Conservation (phyloP, 768 basidiomycete species). For the Hericium alpestre region DNA sequence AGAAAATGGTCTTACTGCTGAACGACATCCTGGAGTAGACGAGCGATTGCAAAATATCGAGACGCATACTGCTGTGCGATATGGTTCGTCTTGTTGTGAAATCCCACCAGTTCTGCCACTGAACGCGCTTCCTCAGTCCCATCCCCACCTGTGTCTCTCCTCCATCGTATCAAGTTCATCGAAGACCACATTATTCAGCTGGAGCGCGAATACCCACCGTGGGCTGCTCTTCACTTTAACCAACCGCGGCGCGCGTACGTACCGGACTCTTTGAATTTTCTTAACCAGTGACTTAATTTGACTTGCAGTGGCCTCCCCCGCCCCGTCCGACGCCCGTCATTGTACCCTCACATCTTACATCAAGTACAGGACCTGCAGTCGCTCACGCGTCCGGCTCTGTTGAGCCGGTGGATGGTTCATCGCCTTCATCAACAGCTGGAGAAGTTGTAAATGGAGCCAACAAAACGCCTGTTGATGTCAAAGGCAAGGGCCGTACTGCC, state of each 20-base stretch:
- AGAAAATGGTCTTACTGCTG: constrained; percentile 22
- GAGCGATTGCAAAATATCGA: constrained; percentile 61
- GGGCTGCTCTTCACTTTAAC: constrained; percentile 83
- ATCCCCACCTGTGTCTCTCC: constrained; percentile 51
- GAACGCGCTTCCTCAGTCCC: constrained; percentile 39
- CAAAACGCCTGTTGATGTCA: constrained; percentile 7
- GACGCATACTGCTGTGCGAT: constrained; percentile 60
- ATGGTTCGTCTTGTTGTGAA: constrained; percentile 35
- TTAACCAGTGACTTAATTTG: not conserved
- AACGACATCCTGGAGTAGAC: constrained; percentile 47
- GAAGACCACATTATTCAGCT: constrained; percentile 70
- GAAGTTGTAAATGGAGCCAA: not conserved
- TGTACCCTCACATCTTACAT: constrained; percentile 56
- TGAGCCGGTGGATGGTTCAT: not conserved
- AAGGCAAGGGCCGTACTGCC: constrained; percentile 17
- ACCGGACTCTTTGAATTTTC: not conserved
- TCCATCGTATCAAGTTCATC: constrained; percentile 55
- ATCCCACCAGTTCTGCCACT: not conserved
- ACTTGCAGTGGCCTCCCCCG: constrained; percentile 69
- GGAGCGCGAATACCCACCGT: constrained; percentile 77
- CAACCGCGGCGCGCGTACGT: constrained; percentile 71
- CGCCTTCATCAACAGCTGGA: not conserved
- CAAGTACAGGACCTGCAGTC: constrained; percentile 4
- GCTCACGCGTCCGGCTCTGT: not conserved
- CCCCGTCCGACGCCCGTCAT: constrained; percentile 71